A percentile compares a stretch with the other conserved stretches of the same genome.
Conservation (phyloP, 805 yeast species). For the Saccharomycopsis fermentans region DNA sequence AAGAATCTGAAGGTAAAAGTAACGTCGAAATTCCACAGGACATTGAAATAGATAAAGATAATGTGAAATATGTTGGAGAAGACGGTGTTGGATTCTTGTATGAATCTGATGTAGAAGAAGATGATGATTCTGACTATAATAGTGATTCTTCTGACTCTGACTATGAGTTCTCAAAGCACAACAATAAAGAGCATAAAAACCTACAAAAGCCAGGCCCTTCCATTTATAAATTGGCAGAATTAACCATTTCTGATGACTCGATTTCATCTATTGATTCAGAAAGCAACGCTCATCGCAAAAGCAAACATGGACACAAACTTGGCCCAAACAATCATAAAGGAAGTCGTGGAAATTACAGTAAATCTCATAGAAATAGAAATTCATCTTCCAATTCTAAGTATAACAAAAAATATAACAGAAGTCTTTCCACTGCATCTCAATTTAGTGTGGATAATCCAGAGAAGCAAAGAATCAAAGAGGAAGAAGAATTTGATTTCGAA, state of each 20-base stretch:
- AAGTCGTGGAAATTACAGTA: neutral
- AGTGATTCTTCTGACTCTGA: neutral
- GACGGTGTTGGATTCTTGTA: conserved; percentile 28
- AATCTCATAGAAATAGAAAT: neutral
- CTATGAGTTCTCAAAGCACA: neutral
- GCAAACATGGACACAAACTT: neutral
- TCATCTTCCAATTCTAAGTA: neutral
- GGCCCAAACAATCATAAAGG: neutral
- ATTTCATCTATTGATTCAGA: conserved; percentile 32
- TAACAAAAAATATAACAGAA: conserved; percentile 3
- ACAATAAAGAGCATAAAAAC: conserved; percentile 20
- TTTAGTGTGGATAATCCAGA: conserved; percentile 14
- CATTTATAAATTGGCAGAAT: conserved; percentile 36
- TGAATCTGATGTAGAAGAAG: conserved; percentile 20
- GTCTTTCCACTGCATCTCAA: conserved; percentile 12
- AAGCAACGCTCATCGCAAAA: neutral
- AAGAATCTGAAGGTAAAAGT: neutral
- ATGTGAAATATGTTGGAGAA: conserved; percentile 25
- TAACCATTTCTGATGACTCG: conserved; percentile 49
- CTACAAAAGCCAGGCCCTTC: conserved; percentile 23
- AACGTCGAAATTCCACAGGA: conserved; percentile 5
- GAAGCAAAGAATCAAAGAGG: conserved; percentile 38
- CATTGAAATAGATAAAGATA: neutral
- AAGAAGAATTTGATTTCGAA: conserved; percentile 75
- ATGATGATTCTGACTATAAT: conserved; percentile 11